Conservation (phyloP, 192 early-diverging fungal species). For the Gamsiella multidivaricata region DNA sequence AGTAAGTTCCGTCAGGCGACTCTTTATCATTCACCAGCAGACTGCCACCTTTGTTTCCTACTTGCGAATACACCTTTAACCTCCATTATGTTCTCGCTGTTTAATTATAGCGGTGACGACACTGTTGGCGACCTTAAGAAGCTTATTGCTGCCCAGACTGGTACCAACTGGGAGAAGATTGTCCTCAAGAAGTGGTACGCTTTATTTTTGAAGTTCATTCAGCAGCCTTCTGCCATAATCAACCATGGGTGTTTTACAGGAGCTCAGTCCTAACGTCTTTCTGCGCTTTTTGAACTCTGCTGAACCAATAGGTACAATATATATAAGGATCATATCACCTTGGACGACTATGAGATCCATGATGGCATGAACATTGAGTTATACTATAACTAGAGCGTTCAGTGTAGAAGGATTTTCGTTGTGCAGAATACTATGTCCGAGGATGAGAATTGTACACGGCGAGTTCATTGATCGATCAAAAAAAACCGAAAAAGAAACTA, state of each 20-base stretch:
- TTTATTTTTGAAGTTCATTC: not conserved
- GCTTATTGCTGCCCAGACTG: constrained; percentile 87
- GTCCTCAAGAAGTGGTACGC: constrained; percentile 87
- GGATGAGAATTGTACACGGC: too few relatives aligned
- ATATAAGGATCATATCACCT: constrained; percentile 90
- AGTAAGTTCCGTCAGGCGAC: constrained; percentile 65
- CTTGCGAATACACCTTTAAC: not conserved
- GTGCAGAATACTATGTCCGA: too few relatives aligned
- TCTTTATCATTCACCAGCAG: too few relatives aligned
- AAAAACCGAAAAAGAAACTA: too few relatives aligned
- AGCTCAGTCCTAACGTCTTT: too few relatives aligned
- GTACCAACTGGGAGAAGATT: constrained; percentile 90
- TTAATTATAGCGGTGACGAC: constrained; percentile 72
- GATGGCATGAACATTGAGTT: constrained; percentile 92
- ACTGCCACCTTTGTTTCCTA: not conserved
- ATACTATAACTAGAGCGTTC: constrained; percentile 80
- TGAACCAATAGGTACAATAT: constrained; percentile 76
- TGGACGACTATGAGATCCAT: constrained; percentile 91
- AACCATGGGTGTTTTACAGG: too few relatives aligned
- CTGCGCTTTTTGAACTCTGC: too few relatives aligned
- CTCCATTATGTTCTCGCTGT: not conserved
- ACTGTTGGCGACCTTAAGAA: constrained; percentile 89
- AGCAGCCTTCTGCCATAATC: too few relatives aligned
- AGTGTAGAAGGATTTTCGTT: too few relatives aligned
- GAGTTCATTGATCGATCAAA: too few relatives aligned